Base-by-base conservation (phyloP, 768 basidiomycete genomes). In the Lepiota brunneoincarnata region DNA sequence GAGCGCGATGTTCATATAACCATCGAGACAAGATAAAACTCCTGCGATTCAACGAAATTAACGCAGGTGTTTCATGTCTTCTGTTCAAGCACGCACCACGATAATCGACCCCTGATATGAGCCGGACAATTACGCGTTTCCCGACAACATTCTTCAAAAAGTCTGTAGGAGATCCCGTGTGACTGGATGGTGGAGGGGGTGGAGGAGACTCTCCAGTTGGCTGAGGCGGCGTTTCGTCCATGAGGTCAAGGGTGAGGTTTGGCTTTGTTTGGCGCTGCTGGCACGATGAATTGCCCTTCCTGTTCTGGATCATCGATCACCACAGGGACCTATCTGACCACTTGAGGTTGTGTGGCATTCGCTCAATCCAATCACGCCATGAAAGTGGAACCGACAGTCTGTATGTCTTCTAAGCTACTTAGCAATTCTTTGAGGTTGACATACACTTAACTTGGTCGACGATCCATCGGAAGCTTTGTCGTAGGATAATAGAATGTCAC, bases 1-100 rank as follows among this genome's bases (percentile, higher is more conserved):
- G 34, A 98, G 73, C 12, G 93, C 97, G 46, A 98, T 96, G 72
- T 98, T 98, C 97, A 99, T 98, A 70, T 97, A 98, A 0, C 95
- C 95, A 70, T 98, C 97, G 20, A 98, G 79, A 64, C 97, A 98
- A 2, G 93, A 95, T 12, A 99, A 73, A 2, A 94, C 79, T 17
- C 96, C 96, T 98, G 56, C 4, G 35, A 18, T 37, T 7, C 10
- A 26, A 34, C 23, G 20, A 3, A 43, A 26, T 54, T n/a, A 46
- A 31, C 31, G 37, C 36, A n/a, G 12, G 11, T n/a, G 26, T 34
- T 10, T 17, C n/a, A 31, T 26, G 17, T 44, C 43, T 45, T 11
- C 45, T 1, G 28, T 51, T 20, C 23, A 10, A 51, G 35, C 10
- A 67, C 80, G 38, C 54, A 93, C 95, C 95, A 63, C 85, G 81